phyloP scores from a whole-genome alignment of 352 stramenopile genomes.

The Peronospora destructor region DNA sequence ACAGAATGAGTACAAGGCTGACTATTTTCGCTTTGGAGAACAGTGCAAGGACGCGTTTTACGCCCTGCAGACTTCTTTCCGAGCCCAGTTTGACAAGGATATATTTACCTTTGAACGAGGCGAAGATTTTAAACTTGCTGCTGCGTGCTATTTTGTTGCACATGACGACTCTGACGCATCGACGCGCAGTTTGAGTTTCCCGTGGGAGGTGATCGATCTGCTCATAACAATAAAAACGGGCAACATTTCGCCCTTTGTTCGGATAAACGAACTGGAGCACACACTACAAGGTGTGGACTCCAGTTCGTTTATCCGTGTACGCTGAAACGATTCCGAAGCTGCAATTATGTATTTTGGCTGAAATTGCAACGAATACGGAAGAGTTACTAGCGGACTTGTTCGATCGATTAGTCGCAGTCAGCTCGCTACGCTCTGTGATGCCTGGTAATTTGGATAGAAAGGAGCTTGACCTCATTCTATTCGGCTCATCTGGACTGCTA shows the following conservation, averaged over 20 bases:
- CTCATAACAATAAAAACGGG: slow-evolving; percentile 39
- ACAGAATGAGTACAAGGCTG: slow-evolving; percentile 46
- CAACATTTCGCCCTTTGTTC: no score
- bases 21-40: slow-evolving; percentile 77
- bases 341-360: slow-evolving; percentile 50
- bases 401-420: slow-evolving; percentile 55
- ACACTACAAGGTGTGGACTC: slow-evolving; percentile 23
- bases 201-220: slow-evolving; percentile 61
- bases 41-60: slow-evolving; percentile 65
- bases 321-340: slow-evolving; percentile 42
- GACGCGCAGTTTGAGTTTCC: slow-evolving; percentile 51
- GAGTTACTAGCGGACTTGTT: slow-evolving; percentile 53
- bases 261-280: no score
- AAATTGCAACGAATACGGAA: slow-evolving; percentile 44
- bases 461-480: slow-evolving; percentile 47
- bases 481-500: slow-evolving; percentile 62
- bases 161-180: slow-evolving; percentile 38
- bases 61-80: slow-evolving; percentile 38
- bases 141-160: slow-evolving; percentile 65
- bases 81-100: slow-evolving; percentile 36
- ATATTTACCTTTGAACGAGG: slow-evolving; percentile 11
- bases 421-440: slow-evolving; percentile 35
- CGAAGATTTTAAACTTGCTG: slow-evolving; percentile 39
- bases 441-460: slow-evolving; percentile 32
- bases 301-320: slow-evolving; percentile 20